phyloP scores from a whole-genome alignment of 805 yeast genomes.

The Candida ulmi region DNA sequence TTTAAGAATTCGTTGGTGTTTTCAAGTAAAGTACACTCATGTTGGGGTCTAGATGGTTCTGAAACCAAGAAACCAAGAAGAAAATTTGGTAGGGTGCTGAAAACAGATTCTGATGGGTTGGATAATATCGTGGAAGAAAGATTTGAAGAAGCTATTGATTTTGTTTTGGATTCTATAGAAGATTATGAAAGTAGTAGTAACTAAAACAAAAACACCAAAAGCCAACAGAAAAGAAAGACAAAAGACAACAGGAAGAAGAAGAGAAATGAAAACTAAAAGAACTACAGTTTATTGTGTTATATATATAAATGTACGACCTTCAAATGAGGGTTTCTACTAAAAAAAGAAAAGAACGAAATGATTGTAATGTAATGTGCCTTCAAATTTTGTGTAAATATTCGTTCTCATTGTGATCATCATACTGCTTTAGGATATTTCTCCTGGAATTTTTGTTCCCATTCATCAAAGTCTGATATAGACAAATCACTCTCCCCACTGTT shows the following conservation, averaged over 20 bases:
- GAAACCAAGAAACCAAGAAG: constrained; percentile 72
- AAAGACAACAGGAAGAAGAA: background rate
- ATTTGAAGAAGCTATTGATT: constrained; percentile 82
- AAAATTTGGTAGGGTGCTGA: constrained; percentile 85
- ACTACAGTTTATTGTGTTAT: background rate
- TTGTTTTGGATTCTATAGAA: constrained; percentile 72
- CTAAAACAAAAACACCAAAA: background rate
- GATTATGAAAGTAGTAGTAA: constrained; percentile 45
- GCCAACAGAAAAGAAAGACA: background rate
- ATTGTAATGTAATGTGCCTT: too few species aligned
- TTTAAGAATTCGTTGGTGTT: constrained; percentile 80
- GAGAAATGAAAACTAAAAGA: background rate
- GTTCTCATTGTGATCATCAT: too few species aligned
- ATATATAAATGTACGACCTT: too few species aligned
- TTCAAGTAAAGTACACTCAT: constrained; percentile 65
- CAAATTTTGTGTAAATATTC: too few species aligned
- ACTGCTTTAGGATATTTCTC: constrained; percentile 58
- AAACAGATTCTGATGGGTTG: constrained; percentile 65
- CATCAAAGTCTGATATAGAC: constrained; percentile 49
- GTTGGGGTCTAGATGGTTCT: constrained; percentile 60
- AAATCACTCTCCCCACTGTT: constrained; percentile 29
- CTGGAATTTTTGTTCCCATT: constrained; percentile 51
- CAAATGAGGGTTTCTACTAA: too few species aligned
- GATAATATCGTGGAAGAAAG: constrained; percentile 74
- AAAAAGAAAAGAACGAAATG: too few species aligned